Evolutionary conservation across 169 alveolate species (phyloP), one percentile per base, ranked within the genome.

Genomic region (Plasmodium gaboni): DNA sequence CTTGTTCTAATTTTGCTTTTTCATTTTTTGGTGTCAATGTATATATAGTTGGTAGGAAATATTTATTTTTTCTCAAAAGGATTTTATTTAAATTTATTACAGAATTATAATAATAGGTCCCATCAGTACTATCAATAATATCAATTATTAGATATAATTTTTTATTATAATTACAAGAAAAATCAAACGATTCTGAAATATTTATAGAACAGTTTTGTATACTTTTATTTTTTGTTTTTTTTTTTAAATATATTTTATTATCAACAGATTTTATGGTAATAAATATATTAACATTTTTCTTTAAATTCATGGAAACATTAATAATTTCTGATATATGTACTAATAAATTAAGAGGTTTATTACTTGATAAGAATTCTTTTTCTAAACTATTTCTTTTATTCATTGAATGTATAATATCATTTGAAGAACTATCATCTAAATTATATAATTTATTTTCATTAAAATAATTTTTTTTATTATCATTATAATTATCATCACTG

Each of bases 291-390:
- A 80, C 61, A 17, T 48, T 65, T 1, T 32, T 32, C 44, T 68
- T 80, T 55, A 80, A 15, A 80, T 80, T 60, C 32, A 38, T 17
- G 42, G 83, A 80, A 22, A 80, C 67, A 48, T 80, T 80, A 53
- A 80, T 80, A 46, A 80, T 80, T 26, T 80, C 90, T 38, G 80
- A 80, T 32, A 80, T 80, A 53, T 80, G 90, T 68, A 57, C 55
- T 53, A 68, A 28, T 80, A 80, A 53, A 71, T 55, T 67, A 46
- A 68, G 46, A 13, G 72, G 42, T 1, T 53, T 13, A 15, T 48
- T 65, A 7, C 15, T 67, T 80, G 83, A 13, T 24, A 48, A 17
- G 24, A 22, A 6, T 17, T 24, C 44, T 38, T 53, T 80, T 2
- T 72, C 51, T 3, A 26, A 8, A 12, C 59, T 67, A 61, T 12